Evolutionary conservation across 257 asterid genomes (phyloP).

Genomic region (Leonotis leonurus): DNA sequence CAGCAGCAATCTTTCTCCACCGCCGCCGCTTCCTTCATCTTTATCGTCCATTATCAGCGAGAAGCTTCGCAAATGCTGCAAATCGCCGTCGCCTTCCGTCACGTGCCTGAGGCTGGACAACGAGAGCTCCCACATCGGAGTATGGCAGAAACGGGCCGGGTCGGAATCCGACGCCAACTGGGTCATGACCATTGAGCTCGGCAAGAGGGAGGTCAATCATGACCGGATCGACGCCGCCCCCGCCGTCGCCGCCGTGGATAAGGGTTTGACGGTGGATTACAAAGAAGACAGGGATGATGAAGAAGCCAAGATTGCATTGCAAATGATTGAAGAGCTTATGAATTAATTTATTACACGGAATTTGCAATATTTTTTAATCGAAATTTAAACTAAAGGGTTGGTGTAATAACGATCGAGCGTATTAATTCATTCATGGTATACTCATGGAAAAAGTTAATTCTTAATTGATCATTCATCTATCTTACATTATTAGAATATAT

Average conservation of each 20-base stretch:
- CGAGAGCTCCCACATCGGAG: conserved; percentile 19
- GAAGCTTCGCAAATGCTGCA: conserved; percentile 14
- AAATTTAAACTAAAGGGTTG: neutral
- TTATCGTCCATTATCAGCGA: neutral
- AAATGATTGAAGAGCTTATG: conserved; percentile 21
- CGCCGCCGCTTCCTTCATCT: neutral
- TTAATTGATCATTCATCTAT: no score
- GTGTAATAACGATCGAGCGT: no score
- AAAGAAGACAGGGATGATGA: neutral
- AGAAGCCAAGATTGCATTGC: conserved; percentile 14
- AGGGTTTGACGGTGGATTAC: neutral
- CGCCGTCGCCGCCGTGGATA: neutral
- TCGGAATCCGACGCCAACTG: conserved; percentile 14
- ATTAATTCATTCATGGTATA: no score
- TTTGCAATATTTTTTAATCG: neutral
- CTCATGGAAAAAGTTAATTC: no score
- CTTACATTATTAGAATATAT: no score
- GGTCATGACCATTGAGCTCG: conserved; percentile 20
- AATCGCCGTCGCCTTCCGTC: conserved; percentile 16
- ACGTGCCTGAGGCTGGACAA: conserved; percentile 16
- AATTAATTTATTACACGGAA: neutral
- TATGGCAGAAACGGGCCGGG: conserved; percentile 24
- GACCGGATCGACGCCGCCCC: neutral
- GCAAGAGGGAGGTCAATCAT: neutral
- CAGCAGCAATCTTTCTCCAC: neutral